Evolutionary conservation across 2,329 filamentous ascomycete genomes (phyloP).

Genomic region (Diaporthe aspalathi): DNA sequence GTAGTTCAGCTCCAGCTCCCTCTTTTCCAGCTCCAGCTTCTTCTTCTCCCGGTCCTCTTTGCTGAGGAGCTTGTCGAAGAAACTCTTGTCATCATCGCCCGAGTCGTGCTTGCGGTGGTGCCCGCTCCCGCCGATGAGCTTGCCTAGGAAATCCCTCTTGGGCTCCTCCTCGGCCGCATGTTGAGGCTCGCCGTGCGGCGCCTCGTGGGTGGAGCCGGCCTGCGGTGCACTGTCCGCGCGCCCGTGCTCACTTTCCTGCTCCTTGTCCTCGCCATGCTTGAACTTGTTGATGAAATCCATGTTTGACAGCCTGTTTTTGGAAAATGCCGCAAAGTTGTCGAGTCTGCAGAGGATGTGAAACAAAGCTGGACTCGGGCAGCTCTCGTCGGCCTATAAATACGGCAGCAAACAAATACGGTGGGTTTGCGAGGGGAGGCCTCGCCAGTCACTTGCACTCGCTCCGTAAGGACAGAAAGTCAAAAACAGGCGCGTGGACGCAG

Average conservation of each 20-base stretch:
- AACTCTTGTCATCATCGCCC: constrained; percentile 15
- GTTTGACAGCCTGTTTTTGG: not conserved
- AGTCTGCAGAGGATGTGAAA: not conserved
- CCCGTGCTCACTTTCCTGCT: not conserved
- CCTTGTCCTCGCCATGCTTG: constrained; percentile 27
- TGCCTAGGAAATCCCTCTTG: constrained; percentile 31
- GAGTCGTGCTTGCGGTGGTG: constrained; percentile 22
- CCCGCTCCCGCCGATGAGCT: constrained; percentile 32
- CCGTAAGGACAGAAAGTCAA: constrained; percentile 21
- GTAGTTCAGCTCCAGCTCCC: constrained; percentile 29
- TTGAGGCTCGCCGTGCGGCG: not conserved
- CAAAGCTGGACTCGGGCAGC: not conserved
- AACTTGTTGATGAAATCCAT: constrained; percentile 36
- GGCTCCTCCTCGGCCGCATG: constrained; percentile 26
- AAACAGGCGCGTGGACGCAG: constrained; percentile 25
- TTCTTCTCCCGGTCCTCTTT: constrained; percentile 23
- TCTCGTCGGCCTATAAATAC: constrained; percentile 12
- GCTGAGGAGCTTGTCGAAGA: constrained; percentile 19
- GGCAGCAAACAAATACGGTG: not conserved
- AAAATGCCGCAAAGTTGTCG: not conserved
- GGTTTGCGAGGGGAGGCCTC: constrained; percentile 23
- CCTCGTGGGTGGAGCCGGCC: not conserved
- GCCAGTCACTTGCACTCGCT: constrained; percentile 14
- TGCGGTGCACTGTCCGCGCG: constrained; percentile 3
- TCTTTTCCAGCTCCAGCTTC: constrained; percentile 27